phyloP scores from a whole-genome alignment of 257 asterid species.

The Craterostigma plantagineum region DNA sequence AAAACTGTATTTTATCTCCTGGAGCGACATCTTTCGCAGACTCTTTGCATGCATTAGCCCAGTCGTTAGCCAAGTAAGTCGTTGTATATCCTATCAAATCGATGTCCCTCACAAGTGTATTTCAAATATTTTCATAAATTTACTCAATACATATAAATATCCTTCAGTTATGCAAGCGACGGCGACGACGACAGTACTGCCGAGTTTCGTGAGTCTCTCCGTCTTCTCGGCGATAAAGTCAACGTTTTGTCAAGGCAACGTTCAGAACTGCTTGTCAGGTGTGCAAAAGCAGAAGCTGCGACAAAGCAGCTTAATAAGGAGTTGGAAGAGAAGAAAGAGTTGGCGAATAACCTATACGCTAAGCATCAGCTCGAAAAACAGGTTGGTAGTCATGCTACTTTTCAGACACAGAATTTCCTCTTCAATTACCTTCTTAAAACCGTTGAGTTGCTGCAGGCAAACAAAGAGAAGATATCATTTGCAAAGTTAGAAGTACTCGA shows the following conservation, averaged over 20 bases:
- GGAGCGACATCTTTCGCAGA: slow-evolving; percentile 43
- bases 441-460: slow-evolving; percentile 35
- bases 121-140: no score
- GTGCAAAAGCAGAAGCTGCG: slow-evolving; percentile 58
- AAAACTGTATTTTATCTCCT: slow-evolving; percentile 52
- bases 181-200: slow-evolving; percentile 56
- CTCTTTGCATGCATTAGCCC: slow-evolving; percentile 52
- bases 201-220: slow-evolving; percentile 68
- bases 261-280: slow-evolving; percentile 46
- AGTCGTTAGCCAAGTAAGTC: slow-evolving; percentile 52
- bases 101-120: no score
- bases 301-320: slow-evolving; percentile 53
- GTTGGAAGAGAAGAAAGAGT: slow-evolving; percentile 71
- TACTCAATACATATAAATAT: no score
- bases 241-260: slow-evolving; percentile 50
- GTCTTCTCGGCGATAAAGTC: slow-evolving; percentile 76
- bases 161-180: slow-evolving; percentile 42
- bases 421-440: neutral
- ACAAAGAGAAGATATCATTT: slow-evolving; percentile 84
- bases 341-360: slow-evolving; percentile 52
- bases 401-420: neutral
- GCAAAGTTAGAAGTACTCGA: slow-evolving; percentile 73
- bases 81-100: no score
- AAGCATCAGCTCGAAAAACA: slow-evolving; percentile 91
- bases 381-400: slow-evolving; percentile 19